Evolutionary conservation across 179 eudicot species (phyloP), one percentile per base, ranked within the genome.

Genomic region (Silene noctiflora): DNA sequence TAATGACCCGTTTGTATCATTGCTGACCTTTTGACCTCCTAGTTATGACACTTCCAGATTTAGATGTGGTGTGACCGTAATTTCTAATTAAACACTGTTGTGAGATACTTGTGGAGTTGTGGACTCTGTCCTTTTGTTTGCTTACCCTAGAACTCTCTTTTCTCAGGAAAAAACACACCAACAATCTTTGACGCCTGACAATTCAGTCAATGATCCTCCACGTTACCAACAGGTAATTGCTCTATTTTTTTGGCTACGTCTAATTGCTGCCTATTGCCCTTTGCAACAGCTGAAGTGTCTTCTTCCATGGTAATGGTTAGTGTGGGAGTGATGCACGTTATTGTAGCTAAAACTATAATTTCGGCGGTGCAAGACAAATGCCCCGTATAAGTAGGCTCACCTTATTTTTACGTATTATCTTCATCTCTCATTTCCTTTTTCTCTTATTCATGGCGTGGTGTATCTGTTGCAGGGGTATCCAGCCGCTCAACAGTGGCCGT

Each of bases 181-280:
- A 5, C 69, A 66, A 33, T 33, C 69, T 16, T 31, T 66, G 69
- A 19, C 46, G 4, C 69, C 69, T 31, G 69, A 31, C 31, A 66
- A 66, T 33, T 66, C 69, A 66, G 69, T 66, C 69, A 66, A 65
- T 27, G 69, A 29, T 65, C 44, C 69, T 65, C 20, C 44, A 12
- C 44, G 44, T 17, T 65, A 13, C 69, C 69, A 65, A 27, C 69
- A 65, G 44, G 69, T 65, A 65, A 65, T 65, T 65, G 69, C 19
- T 11, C 42, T 65, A 29, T 65, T 25, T 13, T 64, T 16, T 16
- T 53, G 59, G 59, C 59, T 13, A 16, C 1, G 4, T 6, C 56
- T 48, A 51, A 2, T 51, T 42, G 46, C 46, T 12, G 46, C 46
- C 46, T 1, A 35, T 35, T 35, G 42, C 42, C 42, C 7, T 39